Evolutionary conservation across 1,284 basidiomycete species (phyloP).

Genomic region (Rhodofomes roseus): DNA sequence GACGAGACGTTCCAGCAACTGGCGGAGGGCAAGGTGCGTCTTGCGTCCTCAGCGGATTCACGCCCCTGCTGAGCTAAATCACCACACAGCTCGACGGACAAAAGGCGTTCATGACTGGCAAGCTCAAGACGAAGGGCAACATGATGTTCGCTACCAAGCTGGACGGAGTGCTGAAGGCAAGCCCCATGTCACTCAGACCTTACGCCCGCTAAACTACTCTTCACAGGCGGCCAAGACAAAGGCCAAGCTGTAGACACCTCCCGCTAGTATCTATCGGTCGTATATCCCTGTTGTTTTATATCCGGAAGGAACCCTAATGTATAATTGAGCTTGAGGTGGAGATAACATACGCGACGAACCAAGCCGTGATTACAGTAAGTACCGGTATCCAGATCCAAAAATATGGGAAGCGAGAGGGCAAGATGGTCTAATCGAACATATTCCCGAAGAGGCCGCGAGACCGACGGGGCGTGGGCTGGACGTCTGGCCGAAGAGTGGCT

Average conservation of each 20-base stretch:
- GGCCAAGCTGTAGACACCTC: constrained; percentile 33
- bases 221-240: constrained; percentile 33
- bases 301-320: neutral
- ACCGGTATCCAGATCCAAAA: constrained; percentile 4
- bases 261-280: neutral
- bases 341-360: constrained; percentile 1
- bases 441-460: constrained; percentile 71
- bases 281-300: neutral
- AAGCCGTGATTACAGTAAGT: constrained; percentile 3
- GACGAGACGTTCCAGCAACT: constrained; percentile 68
- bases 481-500: constrained; percentile 77
- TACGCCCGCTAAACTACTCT: neutral
- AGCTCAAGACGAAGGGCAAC: constrained; percentile 83
- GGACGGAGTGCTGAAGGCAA: constrained; percentile 74
- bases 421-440: constrained; percentile 41
- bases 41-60: neutral
- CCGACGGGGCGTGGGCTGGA: constrained; percentile 63
- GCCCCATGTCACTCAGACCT: neutral
- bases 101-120: constrained; percentile 93
- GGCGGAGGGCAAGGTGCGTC: constrained; percentile 62
- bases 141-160: constrained; percentile 91
- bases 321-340: constrained; percentile 5
- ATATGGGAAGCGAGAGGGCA: neutral
- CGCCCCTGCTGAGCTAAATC: neutral
- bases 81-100: constrained; percentile 71